Evolutionary conservation across 2,329 filamentous ascomycete genomes (phyloP).

Genomic region (Colletotrichum sp.): DNA sequence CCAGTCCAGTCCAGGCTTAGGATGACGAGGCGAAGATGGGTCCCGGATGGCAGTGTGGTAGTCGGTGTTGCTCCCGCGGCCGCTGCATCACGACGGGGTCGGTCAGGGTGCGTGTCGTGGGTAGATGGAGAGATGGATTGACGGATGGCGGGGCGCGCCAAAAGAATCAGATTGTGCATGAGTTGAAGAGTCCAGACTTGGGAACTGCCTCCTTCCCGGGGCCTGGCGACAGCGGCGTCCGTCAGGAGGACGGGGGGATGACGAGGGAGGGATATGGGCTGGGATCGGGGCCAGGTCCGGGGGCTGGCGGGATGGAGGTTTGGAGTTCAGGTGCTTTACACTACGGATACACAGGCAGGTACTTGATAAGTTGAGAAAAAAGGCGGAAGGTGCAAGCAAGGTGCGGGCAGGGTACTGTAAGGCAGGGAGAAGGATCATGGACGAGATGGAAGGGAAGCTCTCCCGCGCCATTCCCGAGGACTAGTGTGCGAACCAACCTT

Average conservation of each 20-base stretch:
- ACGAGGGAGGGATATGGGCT: background rate
- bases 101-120: background rate
- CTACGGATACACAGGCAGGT: background rate
- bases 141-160: background rate
- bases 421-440: background rate
- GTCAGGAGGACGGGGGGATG: background rate
- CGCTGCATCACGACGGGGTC: background rate
- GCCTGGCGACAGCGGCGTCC: background rate
- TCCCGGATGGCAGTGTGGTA: background rate
- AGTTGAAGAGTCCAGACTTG: background rate
- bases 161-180: background rate
- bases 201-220: background rate
- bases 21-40: background rate
- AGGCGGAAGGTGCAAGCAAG: background rate
- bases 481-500: background rate
- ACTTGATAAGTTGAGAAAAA: background rate
- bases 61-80: background rate
- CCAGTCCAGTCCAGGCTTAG: background rate
- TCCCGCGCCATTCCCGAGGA: conserved; percentile 8
- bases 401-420: background rate
- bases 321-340: conserved; percentile 2
- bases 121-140: background rate
- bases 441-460: background rate
- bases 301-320: background rate
- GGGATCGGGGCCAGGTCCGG: conserved; percentile 16